Evolutionary conservation across 257 asterid species (phyloP), one percentile per base, ranked within the genome.

Genomic region (Forsythia viridissima): DNA sequence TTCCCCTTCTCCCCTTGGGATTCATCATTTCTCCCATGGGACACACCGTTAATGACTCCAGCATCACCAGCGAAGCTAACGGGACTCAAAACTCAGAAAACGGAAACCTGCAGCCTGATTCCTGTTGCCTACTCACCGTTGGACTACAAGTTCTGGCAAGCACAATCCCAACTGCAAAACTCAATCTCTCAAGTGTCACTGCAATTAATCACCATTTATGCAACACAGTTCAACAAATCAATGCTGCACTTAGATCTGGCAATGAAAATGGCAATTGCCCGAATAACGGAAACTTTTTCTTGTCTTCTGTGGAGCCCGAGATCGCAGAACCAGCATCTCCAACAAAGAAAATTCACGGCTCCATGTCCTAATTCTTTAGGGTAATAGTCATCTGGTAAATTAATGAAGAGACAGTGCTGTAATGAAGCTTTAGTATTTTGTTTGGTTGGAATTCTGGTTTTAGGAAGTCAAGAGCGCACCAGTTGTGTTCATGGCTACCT

Each of bases 401-500:
- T 40, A 80, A 76, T 36, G 79, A 42, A 71, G 6, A 48, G 61
- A 51, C 24, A 68, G 13, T 48, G 20, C 57, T 38, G 84, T 44
- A 76, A 80, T 44, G 67, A 80, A 80, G 83, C 34, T 30, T 30
- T 77, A 55, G 85, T 79, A 59, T 59, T 39, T 80, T 76, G 74
- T 40, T 81, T 75, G 79, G 84, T 82, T 74, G 79, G 77, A 72
- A 40, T 73, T 21, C 34, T 66, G 74, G 13, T 24, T 65, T 66
- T 77, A 59, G 81, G 93, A 83, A 92, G 98, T 94, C 98, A 94
- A 94, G 98, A 94, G 91, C 97, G 98, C 92, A 94, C 98, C 97
- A 88, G 80, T 79, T 78, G 70, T 80, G 79, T 85, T 85, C 96
- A 92, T 91, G 86, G 89, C 84, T 83, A 75, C 21, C 70, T 83